Evolutionary conservation across 305 asterid species (phyloP), one percentile per base, ranked within the genome.

Genomic region (Fraxinus nigra): DNA sequence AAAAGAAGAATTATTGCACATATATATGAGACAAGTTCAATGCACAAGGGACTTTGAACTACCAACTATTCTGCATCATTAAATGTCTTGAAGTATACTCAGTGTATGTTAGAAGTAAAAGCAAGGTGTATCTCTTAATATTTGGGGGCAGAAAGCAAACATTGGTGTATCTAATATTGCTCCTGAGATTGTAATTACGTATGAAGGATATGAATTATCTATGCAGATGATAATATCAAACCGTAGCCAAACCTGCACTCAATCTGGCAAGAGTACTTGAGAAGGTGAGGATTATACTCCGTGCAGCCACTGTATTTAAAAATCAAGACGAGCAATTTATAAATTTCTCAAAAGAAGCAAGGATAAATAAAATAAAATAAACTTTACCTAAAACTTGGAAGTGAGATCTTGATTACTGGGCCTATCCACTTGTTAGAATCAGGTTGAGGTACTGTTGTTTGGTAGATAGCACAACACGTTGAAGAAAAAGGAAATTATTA

Each of bases 201-300:
- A 38, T 40, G 67, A 37, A 63, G 24, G 75, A 37, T 22, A 76
- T 22, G 75, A 38, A 48, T 22, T 13, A 56, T 40, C 28, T 76
- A 7, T 33, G 1, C 8, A 9, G 74, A 67, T 56, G 22, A 16
- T 28, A 75, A 56, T 65, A 33, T 63, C 67, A 75, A 75, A 63
- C 22, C 16, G 77, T 20, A 77, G 76, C 59, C 34, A 51, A 83
- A 93, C 99, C 99, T 94, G 98, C 98, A 94, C 77, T 92, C 93
- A 70, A 96, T 93, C 89, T 94, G 93, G 88, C 99, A 96, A 79
- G 97, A 91, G 85, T 96, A 96, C 91, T 96, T 91, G 78, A 96
- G 97, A 70, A 96, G 99, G 81, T 91, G 81, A 28, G 97, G 92
- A 65, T 86, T 91, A 81, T 91, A 84, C 90, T 92, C 91, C 0